Conservation (phyloP, 345 rosid genomes). For the Rhodamnia rubescens region DNA sequence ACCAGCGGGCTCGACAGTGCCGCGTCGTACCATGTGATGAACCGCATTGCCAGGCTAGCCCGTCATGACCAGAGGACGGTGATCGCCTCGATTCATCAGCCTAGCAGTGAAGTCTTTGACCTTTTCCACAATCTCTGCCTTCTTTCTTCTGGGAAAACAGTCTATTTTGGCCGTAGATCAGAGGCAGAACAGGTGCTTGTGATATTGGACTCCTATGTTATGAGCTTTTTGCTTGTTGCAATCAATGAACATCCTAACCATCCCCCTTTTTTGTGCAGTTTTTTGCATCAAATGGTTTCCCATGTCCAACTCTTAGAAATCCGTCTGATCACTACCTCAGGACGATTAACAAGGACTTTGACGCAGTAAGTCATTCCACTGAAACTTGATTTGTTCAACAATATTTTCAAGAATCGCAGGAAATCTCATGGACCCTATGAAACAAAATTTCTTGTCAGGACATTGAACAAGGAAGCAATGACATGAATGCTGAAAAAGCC, state of each 20-base stretch:
- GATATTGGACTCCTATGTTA: not conserved
- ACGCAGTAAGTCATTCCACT: constrained; percentile 7
- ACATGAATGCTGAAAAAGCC: constrained; percentile 25
- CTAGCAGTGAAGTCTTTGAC: constrained; percentile 32
- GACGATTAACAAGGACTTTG: constrained; percentile 36
- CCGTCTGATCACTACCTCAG: constrained; percentile 6
- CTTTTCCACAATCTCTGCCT: constrained; percentile 31
- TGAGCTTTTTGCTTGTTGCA: not conserved
- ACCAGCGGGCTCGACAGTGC: constrained; percentile 51
- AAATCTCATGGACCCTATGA: not conserved
- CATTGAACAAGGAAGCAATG: constrained; percentile 21
- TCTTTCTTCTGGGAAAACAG: constrained; percentile 28
- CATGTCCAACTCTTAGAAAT: not conserved
- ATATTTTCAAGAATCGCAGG: not conserved
- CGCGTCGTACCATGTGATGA: constrained; percentile 39
- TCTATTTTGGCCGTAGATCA: constrained; percentile 32
- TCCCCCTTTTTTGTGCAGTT: constrained; percentile 11
- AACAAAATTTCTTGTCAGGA: constrained; percentile 12
- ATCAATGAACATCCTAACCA: not conserved
- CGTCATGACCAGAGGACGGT: constrained; percentile 20
- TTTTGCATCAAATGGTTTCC: constrained; percentile 31
- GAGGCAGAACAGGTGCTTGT: constrained; percentile 12
- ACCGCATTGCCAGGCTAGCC: constrained; percentile 24
- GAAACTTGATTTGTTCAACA: too few species aligned
- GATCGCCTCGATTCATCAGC: constrained; percentile 43